Evolutionary conservation across 306 rosid genomes (phyloP), one percentile per base, ranked within the genome.

Genomic region (Prunus armeniaca): DNA sequence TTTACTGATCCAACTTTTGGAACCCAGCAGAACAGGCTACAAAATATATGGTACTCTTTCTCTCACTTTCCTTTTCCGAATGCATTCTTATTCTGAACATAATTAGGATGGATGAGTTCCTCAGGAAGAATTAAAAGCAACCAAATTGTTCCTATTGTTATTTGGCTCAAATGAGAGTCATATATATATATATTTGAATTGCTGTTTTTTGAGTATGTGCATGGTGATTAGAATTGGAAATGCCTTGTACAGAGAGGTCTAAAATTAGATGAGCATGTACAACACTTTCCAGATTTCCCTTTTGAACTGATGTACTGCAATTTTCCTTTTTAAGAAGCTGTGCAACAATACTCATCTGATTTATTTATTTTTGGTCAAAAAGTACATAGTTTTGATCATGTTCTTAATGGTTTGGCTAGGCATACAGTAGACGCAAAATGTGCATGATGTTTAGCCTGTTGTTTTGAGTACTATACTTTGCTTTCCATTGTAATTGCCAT

Each of bases 1-100:
- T 62, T 69, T 91, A 47, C 69, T 91, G 74, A 80, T 87, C 67
- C 96, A 85, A 47, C 76, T 88, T 69, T 65, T 86, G 52, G 76
- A 63, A n/a, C 83, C 80, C 63, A 78, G 81, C 81, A 84, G 78
- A 74, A 72, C 85, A 62, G 83, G 81, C 85, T 65, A 71, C 79
- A 57, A 19, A 38, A 72, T 81, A 69, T 81, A 77, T 46, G 87
- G 92, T 88, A 82, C 63, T 86, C 27, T 77, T 32, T 67, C 61
- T 57, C 15, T 41, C n/a, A 19, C 41, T 66, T 55, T 18, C 4
- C 54, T 76, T 4, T 15, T 46, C 25, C 13, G 5, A 30, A 25
- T 43, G 15, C 60, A 12, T 51, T 71, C n/a, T 63, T 6, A 11
- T n/a, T 32, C 25, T 24, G 69, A 24, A 12, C 20, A 18, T 46